phyloP scores from a whole-genome alignment of 192 early-diverging fungal species.

The Gaertneriomyces semiglobifer region DNA sequence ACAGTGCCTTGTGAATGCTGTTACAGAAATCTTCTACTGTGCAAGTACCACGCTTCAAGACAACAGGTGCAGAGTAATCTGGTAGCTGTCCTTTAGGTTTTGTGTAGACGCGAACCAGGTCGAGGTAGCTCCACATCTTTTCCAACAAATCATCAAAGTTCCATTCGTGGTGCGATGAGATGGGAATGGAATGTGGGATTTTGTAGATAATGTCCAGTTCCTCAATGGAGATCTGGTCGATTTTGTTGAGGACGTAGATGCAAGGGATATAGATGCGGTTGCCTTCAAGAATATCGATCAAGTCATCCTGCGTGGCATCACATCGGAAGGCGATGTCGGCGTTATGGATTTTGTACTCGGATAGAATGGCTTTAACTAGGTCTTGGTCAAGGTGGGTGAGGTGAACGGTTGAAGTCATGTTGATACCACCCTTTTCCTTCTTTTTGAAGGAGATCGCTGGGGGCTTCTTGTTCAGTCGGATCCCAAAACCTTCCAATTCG shows the following conservation, averaged over 20 bases:
- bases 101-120: constrained; percentile 76
- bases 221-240: constrained; percentile 94
- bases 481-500: constrained; percentile 97
- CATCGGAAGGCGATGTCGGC: constrained; percentile 92
- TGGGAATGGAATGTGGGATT: constrained; percentile 88
- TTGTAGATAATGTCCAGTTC: constrained; percentile 95
- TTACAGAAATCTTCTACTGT: constrained; percentile 93
- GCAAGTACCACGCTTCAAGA: constrained; percentile 66
- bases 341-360: constrained; percentile 95
- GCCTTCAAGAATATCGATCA: constrained; percentile 97
- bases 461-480: constrained; percentile 93
- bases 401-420: constrained; percentile 87
- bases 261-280: constrained; percentile 92
- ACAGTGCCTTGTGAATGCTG: constrained; percentile 89
- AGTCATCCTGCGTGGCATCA: constrained; percentile 89
- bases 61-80: constrained; percentile 91
- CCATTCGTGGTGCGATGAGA: constrained; percentile 65
- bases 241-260: constrained; percentile 98
- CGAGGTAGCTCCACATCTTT: constrained; percentile 66
- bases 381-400: constrained; percentile 86
- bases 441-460: constrained; percentile 94
- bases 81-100: constrained; percentile 91
- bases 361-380: constrained; percentile 86
- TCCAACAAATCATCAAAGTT: constrained; percentile 98
- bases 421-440: constrained; percentile 98